Base-by-base conservation (phyloP, 441 rosid species). In the Hura crepitans region DNA sequence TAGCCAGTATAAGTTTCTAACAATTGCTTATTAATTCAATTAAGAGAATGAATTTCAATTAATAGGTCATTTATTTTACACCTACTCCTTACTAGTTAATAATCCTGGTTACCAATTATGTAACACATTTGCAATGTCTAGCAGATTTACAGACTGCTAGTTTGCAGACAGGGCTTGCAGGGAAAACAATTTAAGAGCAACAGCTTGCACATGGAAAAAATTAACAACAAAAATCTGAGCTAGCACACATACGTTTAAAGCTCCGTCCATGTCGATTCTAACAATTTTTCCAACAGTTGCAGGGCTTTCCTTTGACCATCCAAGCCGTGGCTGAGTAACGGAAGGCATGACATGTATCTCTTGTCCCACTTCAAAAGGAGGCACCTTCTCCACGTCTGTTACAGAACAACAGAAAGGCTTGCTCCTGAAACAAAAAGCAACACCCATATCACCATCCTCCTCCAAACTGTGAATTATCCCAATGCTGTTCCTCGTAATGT, bases 261-360 rank as follows among this genome's bases (percentile, higher is more conserved):
- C 87, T 67, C 99, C 98, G 74, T 96, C 98, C 98, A 93, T 91
- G 85, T 96, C 96, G 59, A 96, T 89, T 75, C 91, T 88, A 49
- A 63, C 79, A 77, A 93, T 83, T 84, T 89, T 93, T 62, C 98
- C 99, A 73, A 91, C 86, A 59, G 96, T 91, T 58, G 98, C 97
- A 42, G 92, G 94, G 75, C 91, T 89, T 80, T 96, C 97, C 77
- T 89, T 85, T 72, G 96, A 89, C 99, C 99, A 96, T 77, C 99
- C 99, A 73, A 96, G 93, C 70, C 91, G 85, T 75, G 99, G 99
- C 80, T 89, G 96, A 64, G 89, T 71, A 30, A 93, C 89, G 65
- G 98, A 84, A 54, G 97, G 85, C 84, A 85, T 75, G 78, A 93
- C 78, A 65, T 84, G 97, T 73, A 96, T 90, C 82, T 91, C 97